Conservation (phyloP, 129 eudicot species). For the Helichrysum umbraculigerum region DNA sequence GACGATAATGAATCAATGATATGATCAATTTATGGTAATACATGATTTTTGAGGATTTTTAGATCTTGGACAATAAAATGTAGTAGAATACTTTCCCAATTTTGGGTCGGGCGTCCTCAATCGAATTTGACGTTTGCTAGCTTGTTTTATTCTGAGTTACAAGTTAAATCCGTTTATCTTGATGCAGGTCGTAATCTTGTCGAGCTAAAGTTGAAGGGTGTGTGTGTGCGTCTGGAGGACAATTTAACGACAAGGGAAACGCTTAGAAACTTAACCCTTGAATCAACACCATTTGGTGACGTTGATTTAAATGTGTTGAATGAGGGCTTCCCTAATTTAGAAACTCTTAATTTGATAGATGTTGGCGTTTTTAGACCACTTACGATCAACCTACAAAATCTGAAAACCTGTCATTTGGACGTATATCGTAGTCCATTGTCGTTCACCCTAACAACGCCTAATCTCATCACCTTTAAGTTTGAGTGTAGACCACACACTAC, state of each 20-base stretch:
- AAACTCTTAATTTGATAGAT: constrained; percentile 47
- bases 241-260: constrained; percentile 40
- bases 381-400: constrained; percentile 35
- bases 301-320: constrained; percentile 41
- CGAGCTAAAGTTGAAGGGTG: constrained; percentile 25
- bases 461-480: constrained; percentile 41
- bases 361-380: constrained; percentile 52
- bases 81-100: not conserved
- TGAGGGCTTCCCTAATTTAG: constrained; percentile 44
- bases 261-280: constrained; percentile 49
- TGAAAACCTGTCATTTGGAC: not conserved
- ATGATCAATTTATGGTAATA: too few relatives aligned
- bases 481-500: not conserved
- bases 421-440: not conserved
- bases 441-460: constrained; percentile 35
- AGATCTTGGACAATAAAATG: not conserved
- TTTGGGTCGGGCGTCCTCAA: not conserved
- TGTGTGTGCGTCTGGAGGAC: constrained; percentile 47
- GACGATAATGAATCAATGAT: too few relatives aligned
- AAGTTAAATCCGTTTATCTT: not conserved
- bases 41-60: not conserved
- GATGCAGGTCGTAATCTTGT: constrained; percentile 26
- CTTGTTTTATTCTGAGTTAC: not conserved
- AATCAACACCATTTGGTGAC: constrained; percentile 45
- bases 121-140: too few relatives aligned